Evolutionary conservation across 2,329 filamentous ascomycete genomes (phyloP).

Genomic region (Trichoderma atroviride): DNA sequence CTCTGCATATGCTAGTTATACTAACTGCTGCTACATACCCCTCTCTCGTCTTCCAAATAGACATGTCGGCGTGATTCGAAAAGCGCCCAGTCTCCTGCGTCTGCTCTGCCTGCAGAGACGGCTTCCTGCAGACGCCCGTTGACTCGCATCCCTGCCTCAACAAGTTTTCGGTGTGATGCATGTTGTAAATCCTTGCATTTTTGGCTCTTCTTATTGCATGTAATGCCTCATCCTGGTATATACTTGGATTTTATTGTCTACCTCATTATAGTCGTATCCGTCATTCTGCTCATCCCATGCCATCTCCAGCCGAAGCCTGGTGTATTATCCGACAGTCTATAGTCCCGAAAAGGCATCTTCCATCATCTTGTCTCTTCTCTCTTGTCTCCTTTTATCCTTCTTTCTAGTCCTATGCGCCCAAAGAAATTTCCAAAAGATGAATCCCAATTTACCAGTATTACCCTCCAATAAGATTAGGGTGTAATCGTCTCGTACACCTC

Average conservation of each 20-base stretch:
- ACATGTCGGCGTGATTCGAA: not conserved
- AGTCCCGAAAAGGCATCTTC: not conserved
- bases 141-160: constrained; percentile 19
- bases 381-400: not conserved
- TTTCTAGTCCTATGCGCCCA: not conserved
- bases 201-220: not conserved
- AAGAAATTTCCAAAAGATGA: not conserved
- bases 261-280: constrained; percentile 5
- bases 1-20: not conserved
- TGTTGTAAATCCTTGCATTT: constrained; percentile 11
- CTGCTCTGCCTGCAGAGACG: not conserved
- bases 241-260: not conserved
- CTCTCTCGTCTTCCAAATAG: not conserved
- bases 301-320: not conserved
- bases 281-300: constrained; percentile 7
- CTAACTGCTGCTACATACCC: not conserved
- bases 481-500: not conserved
- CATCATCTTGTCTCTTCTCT: not conserved
- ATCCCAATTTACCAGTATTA: constrained; percentile 6
- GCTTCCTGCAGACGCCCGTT: constrained; percentile 25
- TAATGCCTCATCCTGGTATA: too few relatives aligned
- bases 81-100: not conserved
- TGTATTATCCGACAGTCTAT: constrained; percentile 17
- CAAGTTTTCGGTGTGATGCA: constrained; percentile 24
- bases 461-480: not conserved